These are phyloP conservation scores for Kregervanrija pseudodelftensis DNA, from an alignment of 805 yeast species.

Conservation along the genomic window DNA sequence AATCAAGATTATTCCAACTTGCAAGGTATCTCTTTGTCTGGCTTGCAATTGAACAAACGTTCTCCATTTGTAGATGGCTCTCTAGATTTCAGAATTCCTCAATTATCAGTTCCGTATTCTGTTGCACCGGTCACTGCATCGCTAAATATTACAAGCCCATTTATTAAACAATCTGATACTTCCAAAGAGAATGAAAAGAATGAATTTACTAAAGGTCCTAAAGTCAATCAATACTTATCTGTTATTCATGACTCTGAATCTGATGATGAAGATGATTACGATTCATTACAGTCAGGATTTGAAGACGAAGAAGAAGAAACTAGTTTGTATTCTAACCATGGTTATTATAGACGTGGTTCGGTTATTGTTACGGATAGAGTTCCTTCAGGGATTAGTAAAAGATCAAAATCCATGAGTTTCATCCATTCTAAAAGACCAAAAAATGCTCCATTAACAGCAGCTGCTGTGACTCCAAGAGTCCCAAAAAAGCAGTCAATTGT, in stretches of 20 bases:
- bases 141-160: constrained; percentile 19
- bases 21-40: constrained; percentile 22
- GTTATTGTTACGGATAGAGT: constrained; percentile 31
- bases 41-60: constrained; percentile 19
- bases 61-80: constrained; percentile 27
- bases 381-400: constrained; percentile 36
- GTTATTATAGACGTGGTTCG: constrained; percentile 26
- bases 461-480: constrained; percentile 77
- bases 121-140: constrained; percentile 77
- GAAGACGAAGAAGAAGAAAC: constrained; percentile 33
- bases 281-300: constrained; percentile 22
- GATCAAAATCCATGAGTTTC: constrained; percentile 62
- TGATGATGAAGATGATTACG: constrained; percentile 35
- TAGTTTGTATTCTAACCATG: constrained; percentile 16
- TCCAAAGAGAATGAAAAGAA: too few relatives aligned
- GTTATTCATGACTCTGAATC: constrained; percentile 23
- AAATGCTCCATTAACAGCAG: constrained; percentile 43
- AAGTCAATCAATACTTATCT: constrained; percentile 6
- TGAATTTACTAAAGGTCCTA: background rate
- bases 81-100: constrained; percentile 27
- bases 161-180: background rate
- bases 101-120: constrained; percentile 55
- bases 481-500: constrained; percentile 50
- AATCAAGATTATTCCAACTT: constrained; percentile 6
- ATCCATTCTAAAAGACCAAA: constrained; percentile 44